These are phyloP conservation scores for Blastomyces gilchristii DNA, from an alignment of 2,329 filamentous ascomycete species.

Conservation along the genomic window DNA sequence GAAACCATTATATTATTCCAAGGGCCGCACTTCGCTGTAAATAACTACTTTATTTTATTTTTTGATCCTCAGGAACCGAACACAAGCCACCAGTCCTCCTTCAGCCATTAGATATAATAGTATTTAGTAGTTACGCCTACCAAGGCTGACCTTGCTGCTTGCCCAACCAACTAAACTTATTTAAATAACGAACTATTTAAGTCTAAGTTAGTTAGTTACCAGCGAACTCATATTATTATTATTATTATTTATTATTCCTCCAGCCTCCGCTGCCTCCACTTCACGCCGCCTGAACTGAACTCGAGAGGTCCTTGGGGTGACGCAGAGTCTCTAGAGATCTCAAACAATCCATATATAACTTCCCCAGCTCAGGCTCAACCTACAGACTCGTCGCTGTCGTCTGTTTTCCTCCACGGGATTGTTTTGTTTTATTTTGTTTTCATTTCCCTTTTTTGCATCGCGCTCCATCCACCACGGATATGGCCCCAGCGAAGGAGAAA, in stretches of 20 bases:
- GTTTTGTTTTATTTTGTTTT: neutral
- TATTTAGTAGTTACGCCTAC: too few relatives aligned
- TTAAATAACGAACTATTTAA: too few relatives aligned
- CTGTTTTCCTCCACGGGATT: neutral
- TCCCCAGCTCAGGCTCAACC: neutral
- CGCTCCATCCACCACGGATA: neutral
- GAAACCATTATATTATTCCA: too few relatives aligned
- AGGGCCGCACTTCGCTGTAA: too few relatives aligned
- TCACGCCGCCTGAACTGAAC: neutral
- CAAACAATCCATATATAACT: neutral
- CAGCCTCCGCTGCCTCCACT: neutral
- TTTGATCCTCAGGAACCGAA: too few relatives aligned
- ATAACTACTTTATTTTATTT: too few relatives aligned
- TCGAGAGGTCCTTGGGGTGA: neutral
- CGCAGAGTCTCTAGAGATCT: neutral
- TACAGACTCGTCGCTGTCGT: neutral
- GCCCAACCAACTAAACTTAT: too few relatives aligned
- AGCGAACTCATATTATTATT: neutral
- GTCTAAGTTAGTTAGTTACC: neutral
- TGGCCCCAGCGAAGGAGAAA: conserved; percentile 51
- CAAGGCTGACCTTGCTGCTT: too few relatives aligned
- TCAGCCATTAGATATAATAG: too few relatives aligned
- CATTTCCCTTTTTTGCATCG: neutral
- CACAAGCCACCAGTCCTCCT: neutral
- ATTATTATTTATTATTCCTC: too few relatives aligned